A percentile compares a stretch with the other conserved stretches of the same genome.
These are phyloP conservation scores for Xylaria sp. DNA, from an alignment of 2,329 filamentous ascomycete genomes.

Conservation along the genomic window DNA sequence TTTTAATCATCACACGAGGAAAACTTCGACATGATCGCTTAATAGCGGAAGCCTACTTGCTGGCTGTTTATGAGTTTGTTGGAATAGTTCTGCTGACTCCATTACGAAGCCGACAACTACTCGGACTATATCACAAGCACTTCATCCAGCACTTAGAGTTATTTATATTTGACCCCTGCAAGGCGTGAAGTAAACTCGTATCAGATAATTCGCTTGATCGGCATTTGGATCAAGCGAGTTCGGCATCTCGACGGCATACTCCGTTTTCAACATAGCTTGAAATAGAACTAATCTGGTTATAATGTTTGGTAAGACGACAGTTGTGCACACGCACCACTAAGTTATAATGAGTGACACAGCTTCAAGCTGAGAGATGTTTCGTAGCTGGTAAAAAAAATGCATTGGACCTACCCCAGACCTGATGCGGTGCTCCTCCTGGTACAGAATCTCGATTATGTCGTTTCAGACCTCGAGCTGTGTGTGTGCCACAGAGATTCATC, in stretches of 20 bases:
- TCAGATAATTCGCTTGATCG: slow-evolving; percentile 12
- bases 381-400: not conserved
- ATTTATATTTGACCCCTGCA: not conserved
- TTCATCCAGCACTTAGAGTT: not conserved
- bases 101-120: not conserved
- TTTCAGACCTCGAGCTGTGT: slow-evolving; percentile 26
- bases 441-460: slow-evolving; percentile 21
- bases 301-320: not conserved
- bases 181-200: not conserved
- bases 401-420: slow-evolving; percentile 5
- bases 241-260: not conserved
- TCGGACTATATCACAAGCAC: not conserved
- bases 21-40: not conserved
- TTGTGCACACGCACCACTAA: slow-evolving; percentile 2
- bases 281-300: slow-evolving; percentile 6
- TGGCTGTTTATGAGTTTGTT: not conserved
- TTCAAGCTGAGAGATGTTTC: slow-evolving; percentile 19
- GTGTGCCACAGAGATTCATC: slow-evolving; percentile 22
- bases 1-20: not conserved
- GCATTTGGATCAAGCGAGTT: not conserved
- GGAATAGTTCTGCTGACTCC: not conserved
- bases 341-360: slow-evolving; percentile 22
- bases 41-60: not conserved
- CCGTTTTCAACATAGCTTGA: not conserved
- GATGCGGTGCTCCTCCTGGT: slow-evolving; percentile 1